Conservation (phyloP, 805 yeast species). For the Yarrowia divulgata region DNA sequence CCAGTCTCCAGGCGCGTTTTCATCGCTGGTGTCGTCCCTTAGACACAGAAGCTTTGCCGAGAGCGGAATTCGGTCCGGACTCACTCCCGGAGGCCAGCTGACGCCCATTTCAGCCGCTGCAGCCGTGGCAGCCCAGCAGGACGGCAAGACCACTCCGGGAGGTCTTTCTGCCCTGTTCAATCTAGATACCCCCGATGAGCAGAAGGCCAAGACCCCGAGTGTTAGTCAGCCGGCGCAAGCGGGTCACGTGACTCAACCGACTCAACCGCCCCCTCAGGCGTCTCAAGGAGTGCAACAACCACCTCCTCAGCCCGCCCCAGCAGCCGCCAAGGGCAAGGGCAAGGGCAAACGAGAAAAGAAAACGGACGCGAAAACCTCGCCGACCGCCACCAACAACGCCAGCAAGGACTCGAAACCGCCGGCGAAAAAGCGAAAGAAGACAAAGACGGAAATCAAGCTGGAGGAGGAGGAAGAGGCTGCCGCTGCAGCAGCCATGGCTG, state of each 20-base stretch:
- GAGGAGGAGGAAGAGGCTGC: slow-evolving; percentile 28
- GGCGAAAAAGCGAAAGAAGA: slow-evolving; percentile 28
- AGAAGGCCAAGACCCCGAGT: background rate
- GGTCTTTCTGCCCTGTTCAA: slow-evolving; percentile 21
- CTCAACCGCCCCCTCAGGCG: background rate
- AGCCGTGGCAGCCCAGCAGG: slow-evolving; percentile 28
- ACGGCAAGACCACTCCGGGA: slow-evolving; percentile 23
- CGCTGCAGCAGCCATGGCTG: slow-evolving; percentile 9
- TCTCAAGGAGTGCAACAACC: background rate
- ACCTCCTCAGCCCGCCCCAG: background rate
- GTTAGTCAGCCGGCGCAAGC: background rate
- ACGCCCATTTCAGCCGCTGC: slow-evolving; percentile 30
- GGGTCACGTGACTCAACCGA: background rate
- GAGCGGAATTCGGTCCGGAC: slow-evolving; percentile 70
- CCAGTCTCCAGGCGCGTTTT: slow-evolving; percentile 21
- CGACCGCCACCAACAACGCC: background rate
- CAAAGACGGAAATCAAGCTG: slow-evolving; percentile 16
- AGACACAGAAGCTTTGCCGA: slow-evolving; percentile 69
- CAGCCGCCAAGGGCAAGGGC: background rate
- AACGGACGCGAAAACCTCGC: background rate
- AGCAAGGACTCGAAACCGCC: background rate
- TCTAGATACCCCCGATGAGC: slow-evolving; percentile 13
- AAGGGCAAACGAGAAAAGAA: slow-evolving; percentile 17
- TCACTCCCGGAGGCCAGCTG: slow-evolving; percentile 45
- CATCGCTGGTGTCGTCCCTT: slow-evolving; percentile 29